Evolutionary conservation across 768 basidiomycete genomes (phyloP).

Genomic region (Suillus plorans): DNA sequence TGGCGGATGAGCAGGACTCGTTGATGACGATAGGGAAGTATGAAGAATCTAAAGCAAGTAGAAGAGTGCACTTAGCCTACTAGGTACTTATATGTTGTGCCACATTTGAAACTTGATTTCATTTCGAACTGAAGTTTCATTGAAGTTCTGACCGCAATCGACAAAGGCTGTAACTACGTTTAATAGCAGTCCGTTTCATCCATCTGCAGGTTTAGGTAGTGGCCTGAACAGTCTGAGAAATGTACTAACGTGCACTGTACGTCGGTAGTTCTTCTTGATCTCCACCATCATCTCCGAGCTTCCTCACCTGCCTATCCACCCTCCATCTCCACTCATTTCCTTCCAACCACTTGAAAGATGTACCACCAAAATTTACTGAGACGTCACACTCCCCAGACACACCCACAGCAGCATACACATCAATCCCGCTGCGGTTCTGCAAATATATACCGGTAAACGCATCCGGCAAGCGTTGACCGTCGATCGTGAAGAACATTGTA

Average conservation of each 20-base stretch:
- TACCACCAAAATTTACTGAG: slow-evolving; percentile 62
- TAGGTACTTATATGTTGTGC: background rate
- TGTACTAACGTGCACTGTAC: slow-evolving; percentile 7
- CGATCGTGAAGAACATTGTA: slow-evolving; percentile 63
- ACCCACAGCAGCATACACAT: slow-evolving; percentile 67
- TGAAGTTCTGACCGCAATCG: background rate
- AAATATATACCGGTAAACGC: slow-evolving; percentile 63
- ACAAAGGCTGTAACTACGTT: background rate
- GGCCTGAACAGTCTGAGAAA: background rate
- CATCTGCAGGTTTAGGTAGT: background rate
- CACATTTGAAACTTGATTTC: background rate
- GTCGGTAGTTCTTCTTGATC: slow-evolving; percentile 45
- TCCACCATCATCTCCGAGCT: slow-evolving; percentile 34
- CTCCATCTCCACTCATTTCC: slow-evolving; percentile 69
- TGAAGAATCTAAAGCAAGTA: background rate
- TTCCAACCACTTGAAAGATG: slow-evolving; percentile 58
- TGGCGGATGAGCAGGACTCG: background rate
- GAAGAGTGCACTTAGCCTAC: background rate
- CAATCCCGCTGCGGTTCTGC: slow-evolving; percentile 42
- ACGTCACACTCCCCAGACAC: slow-evolving; percentile 40
- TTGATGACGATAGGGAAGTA: background rate
- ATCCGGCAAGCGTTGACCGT: slow-evolving; percentile 51
- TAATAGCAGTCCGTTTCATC: background rate
- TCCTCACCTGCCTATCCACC: slow-evolving; percentile 62
- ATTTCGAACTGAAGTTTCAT: background rate